These are phyloP conservation scores for Gossypium longicalyx DNA, from an alignment of 345 rosid species.

Conservation along the genomic window DNA sequence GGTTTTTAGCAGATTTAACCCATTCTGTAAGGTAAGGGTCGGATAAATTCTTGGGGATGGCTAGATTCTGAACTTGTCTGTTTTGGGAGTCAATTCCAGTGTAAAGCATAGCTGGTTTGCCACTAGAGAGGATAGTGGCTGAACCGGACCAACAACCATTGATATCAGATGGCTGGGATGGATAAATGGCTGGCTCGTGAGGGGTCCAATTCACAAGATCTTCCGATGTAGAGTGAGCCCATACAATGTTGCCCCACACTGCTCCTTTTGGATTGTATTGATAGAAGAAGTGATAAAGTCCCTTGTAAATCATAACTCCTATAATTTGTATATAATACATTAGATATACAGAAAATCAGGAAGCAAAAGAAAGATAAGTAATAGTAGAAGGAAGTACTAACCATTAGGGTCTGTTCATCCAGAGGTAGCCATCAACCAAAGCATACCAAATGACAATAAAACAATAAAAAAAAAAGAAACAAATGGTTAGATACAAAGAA, in stretches of 20 bases:
- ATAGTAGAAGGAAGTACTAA: conserved; percentile 22
- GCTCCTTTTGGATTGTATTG: conserved; percentile 71
- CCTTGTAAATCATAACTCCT: conserved; percentile 72
- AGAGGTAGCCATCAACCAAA: conserved; percentile 15
- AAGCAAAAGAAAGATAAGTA: neutral
- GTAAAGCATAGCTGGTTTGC: conserved; percentile 58
- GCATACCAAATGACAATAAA: neutral
- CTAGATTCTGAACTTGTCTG: conserved; percentile 58
- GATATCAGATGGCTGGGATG: conserved; percentile 49
- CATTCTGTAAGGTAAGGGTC: conserved; percentile 66
- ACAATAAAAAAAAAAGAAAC: neutral
- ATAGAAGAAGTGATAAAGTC: conserved; percentile 67
- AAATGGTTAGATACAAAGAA: conserved; percentile 15
- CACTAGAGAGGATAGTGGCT: conserved; percentile 44
- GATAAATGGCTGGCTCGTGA: conserved; percentile 49
- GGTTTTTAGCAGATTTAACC: conserved; percentile 54
- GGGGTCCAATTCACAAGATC: conserved; percentile 70
- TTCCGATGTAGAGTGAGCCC: conserved; percentile 80
- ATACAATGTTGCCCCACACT: conserved; percentile 68
- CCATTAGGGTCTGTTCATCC: conserved; percentile 68
- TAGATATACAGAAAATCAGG: neutral
- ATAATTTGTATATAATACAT: neutral
- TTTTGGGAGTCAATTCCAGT: conserved; percentile 46
- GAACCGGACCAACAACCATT: conserved; percentile 82
- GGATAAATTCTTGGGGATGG: conserved; percentile 47